These are phyloP conservation scores for Pseudogymnoascus sp. DNA, from an alignment of 2,329 filamentous ascomycete species.

Conservation along the genomic window DNA sequence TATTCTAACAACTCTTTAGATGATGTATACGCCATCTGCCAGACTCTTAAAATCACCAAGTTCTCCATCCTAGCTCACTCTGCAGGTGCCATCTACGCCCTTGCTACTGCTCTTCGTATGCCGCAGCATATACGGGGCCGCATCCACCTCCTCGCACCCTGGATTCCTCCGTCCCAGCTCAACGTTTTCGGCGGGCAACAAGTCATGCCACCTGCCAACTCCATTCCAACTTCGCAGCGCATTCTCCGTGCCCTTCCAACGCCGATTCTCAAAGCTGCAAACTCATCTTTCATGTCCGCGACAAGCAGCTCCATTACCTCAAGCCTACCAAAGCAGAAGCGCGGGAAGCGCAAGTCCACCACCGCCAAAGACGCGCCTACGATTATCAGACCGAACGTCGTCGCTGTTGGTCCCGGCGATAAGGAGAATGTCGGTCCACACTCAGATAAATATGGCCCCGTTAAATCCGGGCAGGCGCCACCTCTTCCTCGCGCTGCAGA, in stretches of 20 bases:
- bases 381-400: conserved; percentile 30
- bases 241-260: conserved; percentile 86
- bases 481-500: conserved; percentile 22
- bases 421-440: conserved; percentile 28
- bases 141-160: conserved; percentile 89
- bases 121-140: conserved; percentile 91
- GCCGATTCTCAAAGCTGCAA: conserved; percentile 85
- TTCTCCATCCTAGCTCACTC: conserved; percentile 96
- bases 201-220: conserved; percentile 69
- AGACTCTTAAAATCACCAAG: conserved; percentile 83
- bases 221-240: conserved; percentile 83
- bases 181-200: conserved; percentile 68
- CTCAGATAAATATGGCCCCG: conserved; percentile 22
- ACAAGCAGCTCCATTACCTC: conserved; percentile 81
- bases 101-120: conserved; percentile 91
- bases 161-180: conserved; percentile 95
- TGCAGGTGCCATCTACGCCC: conserved; percentile 92
- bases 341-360: conserved; percentile 52
- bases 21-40: conserved; percentile 91
- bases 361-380: conserved; percentile 31
- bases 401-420: conserved; percentile 26
- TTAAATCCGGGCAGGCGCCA: conserved; percentile 24
- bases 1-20: conserved; percentile 34
- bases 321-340: conserved; percentile 61
- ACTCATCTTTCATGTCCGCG: conserved; percentile 89